These are phyloP conservation scores for Coemansia sp. DNA, from an alignment of 192 early-diverging fungal species.

Conservation along the genomic window DNA sequence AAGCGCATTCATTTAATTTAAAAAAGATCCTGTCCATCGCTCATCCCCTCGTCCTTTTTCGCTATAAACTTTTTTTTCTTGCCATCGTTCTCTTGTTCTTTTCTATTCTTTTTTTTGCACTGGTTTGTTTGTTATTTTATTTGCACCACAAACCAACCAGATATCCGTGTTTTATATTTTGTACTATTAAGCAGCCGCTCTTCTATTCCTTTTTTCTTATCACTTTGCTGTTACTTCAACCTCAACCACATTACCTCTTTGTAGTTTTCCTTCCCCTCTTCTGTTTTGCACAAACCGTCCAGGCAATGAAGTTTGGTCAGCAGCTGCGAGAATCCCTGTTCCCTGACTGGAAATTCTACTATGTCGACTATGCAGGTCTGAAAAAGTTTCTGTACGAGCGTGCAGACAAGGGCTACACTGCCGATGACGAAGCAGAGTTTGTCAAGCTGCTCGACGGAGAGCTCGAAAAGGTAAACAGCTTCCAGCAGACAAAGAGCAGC, in stretches of 20 bases:
- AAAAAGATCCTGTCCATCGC: neutral
- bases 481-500: constrained; percentile 72
- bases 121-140: neutral
- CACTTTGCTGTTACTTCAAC: neutral
- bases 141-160: neutral
- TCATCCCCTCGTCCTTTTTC: neutral
- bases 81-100: neutral
- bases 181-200: neutral
- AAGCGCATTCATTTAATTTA: neutral
- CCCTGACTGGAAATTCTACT: constrained; percentile 86
- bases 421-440: constrained; percentile 83
- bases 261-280: neutral
- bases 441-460: constrained; percentile 86
- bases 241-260: neutral
- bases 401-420: constrained; percentile 67
- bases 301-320: constrained; percentile 88
- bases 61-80: neutral
- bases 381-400: constrained; percentile 81
- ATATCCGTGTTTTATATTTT: neutral
- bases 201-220: neutral
- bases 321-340: constrained; percentile 78
- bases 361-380: constrained; percentile 85
- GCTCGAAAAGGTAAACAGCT: constrained; percentile 83
- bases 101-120: neutral
- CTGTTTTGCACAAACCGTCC: neutral